Conservation (phyloP, 2,329 filamentous ascomycete species). For the Nigrospora oryzae region DNA sequence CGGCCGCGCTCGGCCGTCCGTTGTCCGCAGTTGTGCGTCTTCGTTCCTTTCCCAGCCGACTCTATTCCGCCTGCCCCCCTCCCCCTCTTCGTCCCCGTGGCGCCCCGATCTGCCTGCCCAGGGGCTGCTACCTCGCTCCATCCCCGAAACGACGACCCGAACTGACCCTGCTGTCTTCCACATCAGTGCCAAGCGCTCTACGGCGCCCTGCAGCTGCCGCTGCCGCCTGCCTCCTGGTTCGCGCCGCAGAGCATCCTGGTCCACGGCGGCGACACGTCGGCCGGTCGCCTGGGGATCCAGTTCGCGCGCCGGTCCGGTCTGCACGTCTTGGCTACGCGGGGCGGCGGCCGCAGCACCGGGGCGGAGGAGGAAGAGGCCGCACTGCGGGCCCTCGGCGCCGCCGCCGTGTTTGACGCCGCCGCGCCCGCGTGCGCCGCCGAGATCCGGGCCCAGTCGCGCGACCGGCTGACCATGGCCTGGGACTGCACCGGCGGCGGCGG, state of each 20-base stretch:
- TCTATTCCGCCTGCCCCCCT: not conserved
- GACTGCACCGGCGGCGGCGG: constrained; percentile 22
- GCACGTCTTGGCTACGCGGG: constrained; percentile 25
- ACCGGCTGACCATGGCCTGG: constrained; percentile 18
- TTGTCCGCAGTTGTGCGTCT: constrained; percentile 28
- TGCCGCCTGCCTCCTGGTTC: constrained; percentile 32
- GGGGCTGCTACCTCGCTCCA: not conserved
- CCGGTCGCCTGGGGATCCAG: constrained; percentile 42
- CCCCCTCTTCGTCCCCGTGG: too few species aligned
- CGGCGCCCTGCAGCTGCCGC: constrained; percentile 31
- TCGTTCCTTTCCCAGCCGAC: not conserved
- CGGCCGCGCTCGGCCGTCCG: constrained; percentile 30
- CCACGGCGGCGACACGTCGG: constrained; percentile 44
- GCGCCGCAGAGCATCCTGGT: constrained; percentile 30
- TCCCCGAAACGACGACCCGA: not conserved
- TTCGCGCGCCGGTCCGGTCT: constrained; percentile 31
- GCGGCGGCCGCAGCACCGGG: too few species aligned
- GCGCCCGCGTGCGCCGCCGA: constrained; percentile 10
- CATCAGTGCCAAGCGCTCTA: constrained; percentile 37
- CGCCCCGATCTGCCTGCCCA: too few species aligned
- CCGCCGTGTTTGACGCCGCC: constrained; percentile 20
- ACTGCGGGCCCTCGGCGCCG: constrained; percentile 19
- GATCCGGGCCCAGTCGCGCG: constrained; percentile 11
- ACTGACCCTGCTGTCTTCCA: too few species aligned
- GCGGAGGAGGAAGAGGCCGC: too few species aligned